A percentile compares a stretch with the other conserved stretches of the same genome.
Evolutionary conservation across 371 early-diverging fungal genomes (phyloP).

Genomic region (Syncephalastrum contaminatum): DNA sequence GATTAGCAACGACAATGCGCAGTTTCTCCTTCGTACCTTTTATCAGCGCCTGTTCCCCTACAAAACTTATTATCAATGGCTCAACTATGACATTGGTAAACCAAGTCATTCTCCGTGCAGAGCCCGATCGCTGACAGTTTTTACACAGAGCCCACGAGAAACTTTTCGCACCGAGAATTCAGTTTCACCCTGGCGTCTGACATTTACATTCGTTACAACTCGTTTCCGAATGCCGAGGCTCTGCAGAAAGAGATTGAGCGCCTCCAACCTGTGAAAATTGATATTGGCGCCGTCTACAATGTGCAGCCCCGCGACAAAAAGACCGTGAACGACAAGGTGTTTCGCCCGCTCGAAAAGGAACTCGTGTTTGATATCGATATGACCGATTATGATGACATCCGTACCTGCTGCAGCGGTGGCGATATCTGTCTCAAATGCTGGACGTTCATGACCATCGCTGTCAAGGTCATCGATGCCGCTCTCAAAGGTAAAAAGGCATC

Average conservation of each 20-base stretch:
- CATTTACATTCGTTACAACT: constrained; percentile 88
- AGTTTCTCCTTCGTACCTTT: constrained; percentile 62
- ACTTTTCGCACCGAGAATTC: constrained; percentile 90
- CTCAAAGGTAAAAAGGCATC: constrained; percentile 64
- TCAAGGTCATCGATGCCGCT: constrained; percentile 79
- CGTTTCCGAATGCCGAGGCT: constrained; percentile 71
- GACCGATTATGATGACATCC: constrained; percentile 98
- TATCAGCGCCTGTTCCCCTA: constrained; percentile 88
- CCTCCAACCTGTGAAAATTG: constrained; percentile 88
- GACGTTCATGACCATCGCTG: constrained; percentile 91
- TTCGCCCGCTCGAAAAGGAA: constrained; percentile 85
- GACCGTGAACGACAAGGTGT: constrained; percentile 67
- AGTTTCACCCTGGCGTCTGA: constrained; percentile 84
- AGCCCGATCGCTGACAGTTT: not conserved
- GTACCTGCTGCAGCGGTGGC: constrained; percentile 95
- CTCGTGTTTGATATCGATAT: constrained; percentile 99
- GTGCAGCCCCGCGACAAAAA: constrained; percentile 83
- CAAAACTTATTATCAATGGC: constrained; percentile 77
- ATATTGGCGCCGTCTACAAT: constrained; percentile 97
- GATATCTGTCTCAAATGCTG: constrained; percentile 93
- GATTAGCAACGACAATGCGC: no score
- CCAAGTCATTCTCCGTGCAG: not conserved
- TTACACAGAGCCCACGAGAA: constrained; percentile 40
- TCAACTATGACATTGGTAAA: constrained; percentile 75
- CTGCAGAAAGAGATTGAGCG: constrained; percentile 77